Evolutionary conservation across 352 stramenopile genomes (phyloP), one percentile per base, ranked within the genome.

Genomic region (Phytophthora tubulina): DNA sequence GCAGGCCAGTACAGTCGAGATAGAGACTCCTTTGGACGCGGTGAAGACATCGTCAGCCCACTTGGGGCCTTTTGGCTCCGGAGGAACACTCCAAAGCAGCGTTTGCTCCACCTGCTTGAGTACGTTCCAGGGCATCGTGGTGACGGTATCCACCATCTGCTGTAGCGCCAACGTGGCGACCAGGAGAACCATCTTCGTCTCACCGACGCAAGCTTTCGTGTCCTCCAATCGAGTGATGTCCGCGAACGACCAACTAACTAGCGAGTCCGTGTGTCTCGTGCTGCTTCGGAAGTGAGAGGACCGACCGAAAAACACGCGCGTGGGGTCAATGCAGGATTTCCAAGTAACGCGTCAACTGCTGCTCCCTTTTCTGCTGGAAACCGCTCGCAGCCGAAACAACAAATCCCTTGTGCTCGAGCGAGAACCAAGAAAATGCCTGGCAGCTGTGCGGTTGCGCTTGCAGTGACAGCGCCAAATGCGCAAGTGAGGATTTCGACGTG

Each of bases 11-110:
- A 56, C 42, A 9, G 52, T 4, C 35, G 56, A 46, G 10, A 73
- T 46, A 30, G 63, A 68, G 36, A 68, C 44, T 14, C 3, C 27
- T 66, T 75, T 72, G 8, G 52, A 38, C 3, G 65, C 38, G 2
- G 71, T 75, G 52, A 78, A 78, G 27, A 78, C 71, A 45, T 78
- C 56, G 56, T 78, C 61, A 11, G 71, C 67, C 71, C 71, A 78
- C 30, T 66, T 63, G 11, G 71, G 71, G 0, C 66, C 71, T 63
- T 44, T 78, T 11, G 71, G 66, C 21, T 78, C 71, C 0, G 70
- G 41, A 11, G 70, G 70, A 15, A 74, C 58, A 17, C 70, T 78
- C 65, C 65, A 78, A 33, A 78, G 35, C 8, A 78, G 45, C 21
- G 39, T 78, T 65, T 69, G 59, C 36, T 78, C 61, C 55, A 78